Evolutionary conservation across 257 asterid species (phyloP).

Genomic region (Osmanthus fragrans): DNA sequence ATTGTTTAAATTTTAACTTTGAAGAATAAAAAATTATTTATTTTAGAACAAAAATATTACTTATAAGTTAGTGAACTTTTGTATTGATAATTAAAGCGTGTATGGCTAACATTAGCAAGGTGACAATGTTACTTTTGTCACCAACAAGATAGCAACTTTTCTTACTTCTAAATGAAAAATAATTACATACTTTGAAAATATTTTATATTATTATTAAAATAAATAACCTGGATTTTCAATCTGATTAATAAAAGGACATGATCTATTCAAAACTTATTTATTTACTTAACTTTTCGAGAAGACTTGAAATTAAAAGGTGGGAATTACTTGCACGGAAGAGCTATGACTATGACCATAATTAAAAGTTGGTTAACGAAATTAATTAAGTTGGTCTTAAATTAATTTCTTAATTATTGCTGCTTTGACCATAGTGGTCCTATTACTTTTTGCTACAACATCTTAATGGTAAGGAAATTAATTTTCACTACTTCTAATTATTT

Average conservation of each 20-base stretch:
- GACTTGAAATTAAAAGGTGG: background rate
- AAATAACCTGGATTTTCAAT: background rate
- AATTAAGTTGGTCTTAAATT: background rate
- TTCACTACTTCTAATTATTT: background rate
- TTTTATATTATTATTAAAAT: background rate
- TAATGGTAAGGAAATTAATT: background rate
- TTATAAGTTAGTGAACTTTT: too few species aligned
- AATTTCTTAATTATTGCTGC: background rate
- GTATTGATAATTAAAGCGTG: too few species aligned
- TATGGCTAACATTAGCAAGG: too few species aligned
- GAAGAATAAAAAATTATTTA: too few species aligned
- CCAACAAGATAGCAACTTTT: too few species aligned
- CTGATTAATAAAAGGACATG: background rate
- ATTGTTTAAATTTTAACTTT: background rate
- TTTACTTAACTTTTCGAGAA: too few species aligned
- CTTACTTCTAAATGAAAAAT: too few species aligned
- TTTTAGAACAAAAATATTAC: too few species aligned
- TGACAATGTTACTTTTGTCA: too few species aligned
- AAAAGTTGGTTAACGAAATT: slow-evolving; percentile 1
- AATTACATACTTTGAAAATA: too few species aligned
- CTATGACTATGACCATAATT: slow-evolving; percentile 7
- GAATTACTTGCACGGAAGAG: slow-evolving; percentile 37
- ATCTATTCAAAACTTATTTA: too few species aligned
- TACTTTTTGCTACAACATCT: background rate
- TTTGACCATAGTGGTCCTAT: background rate